These are phyloP conservation scores for Casuarina glauca DNA, from an alignment of 306 rosid genomes.

Conservation along the genomic window DNA sequence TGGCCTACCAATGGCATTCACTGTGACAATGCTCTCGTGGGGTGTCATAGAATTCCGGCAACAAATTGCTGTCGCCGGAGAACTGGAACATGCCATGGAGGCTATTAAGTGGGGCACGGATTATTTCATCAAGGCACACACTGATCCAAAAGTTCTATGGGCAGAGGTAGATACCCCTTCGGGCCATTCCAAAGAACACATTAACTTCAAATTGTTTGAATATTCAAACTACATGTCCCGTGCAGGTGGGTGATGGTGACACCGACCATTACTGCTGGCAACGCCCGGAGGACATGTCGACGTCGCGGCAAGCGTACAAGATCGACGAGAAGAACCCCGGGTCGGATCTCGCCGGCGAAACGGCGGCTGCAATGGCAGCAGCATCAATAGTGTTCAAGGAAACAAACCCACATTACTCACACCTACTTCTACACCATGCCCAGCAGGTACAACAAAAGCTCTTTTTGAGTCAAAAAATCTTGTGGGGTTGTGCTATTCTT, in stretches of 20 bases:
- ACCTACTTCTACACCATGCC: constrained; percentile 83
- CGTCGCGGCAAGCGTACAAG: constrained; percentile 89
- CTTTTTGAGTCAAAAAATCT: background rate
- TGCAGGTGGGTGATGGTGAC: constrained; percentile 96
- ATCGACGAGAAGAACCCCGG: constrained; percentile 80
- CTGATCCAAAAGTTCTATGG: constrained; percentile 87
- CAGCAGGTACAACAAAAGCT: constrained; percentile 50
- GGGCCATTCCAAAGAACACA: background rate
- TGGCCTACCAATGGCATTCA: constrained; percentile 96
- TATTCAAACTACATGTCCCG: background rate
- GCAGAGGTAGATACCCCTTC: constrained; percentile 60
- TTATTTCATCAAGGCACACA: constrained; percentile 96
- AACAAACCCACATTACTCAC: constrained; percentile 86
- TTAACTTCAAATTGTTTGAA: too few relatives aligned
- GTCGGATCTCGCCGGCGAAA: constrained; percentile 96
- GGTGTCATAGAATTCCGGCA: constrained; percentile 65
- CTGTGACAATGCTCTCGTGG: constrained; percentile 97
- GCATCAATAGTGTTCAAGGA: constrained; percentile 76
- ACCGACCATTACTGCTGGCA: constrained; percentile 99
- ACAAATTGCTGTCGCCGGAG: constrained; percentile 76
- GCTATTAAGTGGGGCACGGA: constrained; percentile 98
- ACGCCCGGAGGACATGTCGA: constrained; percentile 96
- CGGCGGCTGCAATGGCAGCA: constrained; percentile 93
- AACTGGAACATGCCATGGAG: constrained; percentile 74
- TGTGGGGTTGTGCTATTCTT: constrained; percentile 3